Evolutionary conservation across 2,329 filamentous ascomycete species (phyloP).

Genomic region (Arthroderma uncinatum): DNA sequence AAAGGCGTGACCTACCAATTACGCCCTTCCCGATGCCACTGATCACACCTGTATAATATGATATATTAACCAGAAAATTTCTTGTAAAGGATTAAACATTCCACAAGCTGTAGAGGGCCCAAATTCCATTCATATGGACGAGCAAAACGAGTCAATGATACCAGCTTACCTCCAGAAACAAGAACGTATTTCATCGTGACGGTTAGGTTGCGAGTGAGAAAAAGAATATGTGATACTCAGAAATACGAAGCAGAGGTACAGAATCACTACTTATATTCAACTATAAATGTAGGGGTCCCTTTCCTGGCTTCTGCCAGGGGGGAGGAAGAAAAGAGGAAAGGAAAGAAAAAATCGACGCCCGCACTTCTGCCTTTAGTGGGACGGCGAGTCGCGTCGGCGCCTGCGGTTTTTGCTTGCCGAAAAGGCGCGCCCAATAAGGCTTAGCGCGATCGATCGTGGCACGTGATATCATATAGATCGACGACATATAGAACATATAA

Average conservation of each 20-base stretch:
- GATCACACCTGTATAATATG: constrained; percentile 31
- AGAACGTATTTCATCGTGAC: constrained; percentile 68
- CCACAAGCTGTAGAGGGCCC: neutral
- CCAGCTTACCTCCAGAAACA: constrained; percentile 58
- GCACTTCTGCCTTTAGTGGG: neutral
- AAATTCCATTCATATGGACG: neutral
- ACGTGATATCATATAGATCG: neutral
- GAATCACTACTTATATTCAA: constrained; percentile 1
- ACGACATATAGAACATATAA: neutral
- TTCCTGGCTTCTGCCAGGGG: constrained; percentile 12
- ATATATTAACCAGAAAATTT: neutral
- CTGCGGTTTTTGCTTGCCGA: neutral
- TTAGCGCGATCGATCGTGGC: neutral
- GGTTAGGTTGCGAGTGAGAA: neutral
- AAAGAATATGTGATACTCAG: neutral
- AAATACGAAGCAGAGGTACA: neutral
- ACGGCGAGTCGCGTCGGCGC: neutral
- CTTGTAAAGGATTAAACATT: neutral
- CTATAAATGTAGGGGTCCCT: constrained; percentile 12
- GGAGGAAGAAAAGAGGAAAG: constrained; percentile 6
- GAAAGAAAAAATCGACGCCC: constrained; percentile 6
- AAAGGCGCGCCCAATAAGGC: neutral
- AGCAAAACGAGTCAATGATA: constrained; percentile 9
- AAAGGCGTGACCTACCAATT: constrained; percentile 44
- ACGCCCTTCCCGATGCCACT: constrained; percentile 50